Percentiles rank a stretch among this genome's conserved stretches.
Evolutionary conservation across 441 rosid species (phyloP).

Genomic region (Populus hybrid): DNA sequence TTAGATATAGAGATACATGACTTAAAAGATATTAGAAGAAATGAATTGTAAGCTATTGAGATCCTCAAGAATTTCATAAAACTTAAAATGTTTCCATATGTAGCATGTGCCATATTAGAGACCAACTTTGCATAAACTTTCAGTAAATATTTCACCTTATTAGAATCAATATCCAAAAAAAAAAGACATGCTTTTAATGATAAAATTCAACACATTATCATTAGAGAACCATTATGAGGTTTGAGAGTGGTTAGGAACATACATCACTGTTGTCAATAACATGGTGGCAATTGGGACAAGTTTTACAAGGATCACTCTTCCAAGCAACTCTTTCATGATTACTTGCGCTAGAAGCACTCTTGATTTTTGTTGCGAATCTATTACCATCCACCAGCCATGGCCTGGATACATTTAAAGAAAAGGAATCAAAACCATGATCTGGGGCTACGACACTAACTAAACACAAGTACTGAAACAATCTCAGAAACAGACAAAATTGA

Average conservation of each 20-base stretch:
- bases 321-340: slow-evolving; percentile 51
- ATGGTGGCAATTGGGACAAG: slow-evolving; percentile 78
- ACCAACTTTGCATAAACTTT: not conserved
- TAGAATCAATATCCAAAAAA: not conserved
- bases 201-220: not conserved
- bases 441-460: not conserved
- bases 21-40: not conserved
- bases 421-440: not conserved
- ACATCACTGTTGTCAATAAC: slow-evolving; percentile 86
- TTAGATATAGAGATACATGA: not conserved
- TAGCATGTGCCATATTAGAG: not conserved
- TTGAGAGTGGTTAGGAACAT: slow-evolving; percentile 19
- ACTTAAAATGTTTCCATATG: not conserved
- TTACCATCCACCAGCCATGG: slow-evolving; percentile 85
- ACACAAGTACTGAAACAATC: not conserved
- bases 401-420: slow-evolving; percentile 34
- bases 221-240: not conserved
- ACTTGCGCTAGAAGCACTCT: slow-evolving; percentile 43
- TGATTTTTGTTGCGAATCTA: slow-evolving; percentile 79
- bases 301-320: slow-evolving; percentile 76
- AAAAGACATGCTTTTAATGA: not conserved
- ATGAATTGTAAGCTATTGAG: not conserved
- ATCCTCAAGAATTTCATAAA: not conserved
- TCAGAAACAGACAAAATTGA: not conserved
- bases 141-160: not conserved